These are phyloP conservation scores for Trichoderma atroviride DNA, from an alignment of 2,329 filamentous ascomycete genomes.

Conservation along the genomic window DNA sequence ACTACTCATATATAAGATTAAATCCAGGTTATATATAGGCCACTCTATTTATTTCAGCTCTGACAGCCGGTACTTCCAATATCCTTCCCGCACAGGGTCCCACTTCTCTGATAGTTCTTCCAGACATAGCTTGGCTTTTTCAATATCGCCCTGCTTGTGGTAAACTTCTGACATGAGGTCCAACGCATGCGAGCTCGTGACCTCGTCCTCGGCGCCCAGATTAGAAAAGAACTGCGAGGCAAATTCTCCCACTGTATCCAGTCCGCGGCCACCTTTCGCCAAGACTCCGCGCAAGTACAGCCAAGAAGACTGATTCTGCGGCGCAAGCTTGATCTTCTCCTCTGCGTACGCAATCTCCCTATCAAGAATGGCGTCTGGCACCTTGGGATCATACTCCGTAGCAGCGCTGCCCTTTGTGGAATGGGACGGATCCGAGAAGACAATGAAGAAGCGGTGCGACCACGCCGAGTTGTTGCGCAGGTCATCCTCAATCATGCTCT, in stretches of 20 bases:
- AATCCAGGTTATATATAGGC: neutral
- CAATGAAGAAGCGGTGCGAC: conserved; percentile 95
- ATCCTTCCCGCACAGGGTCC: conserved; percentile 87
- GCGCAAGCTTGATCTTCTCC: conserved; percentile 73
- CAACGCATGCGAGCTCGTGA: conserved; percentile 66
- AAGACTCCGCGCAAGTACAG: conserved; percentile 83
- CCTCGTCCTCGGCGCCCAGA: conserved; percentile 52
- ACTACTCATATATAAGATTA: neutral
- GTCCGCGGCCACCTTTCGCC: conserved; percentile 61
- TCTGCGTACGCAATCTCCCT: conserved; percentile 76
- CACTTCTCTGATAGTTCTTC: conserved; percentile 78
- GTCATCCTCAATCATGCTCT: conserved; percentile 74
- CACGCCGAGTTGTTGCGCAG: conserved; percentile 96
- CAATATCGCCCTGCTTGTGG: conserved; percentile 56
- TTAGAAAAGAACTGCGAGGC: conserved; percentile 54
- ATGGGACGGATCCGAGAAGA: conserved; percentile 66
- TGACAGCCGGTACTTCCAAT: conserved; percentile 71
- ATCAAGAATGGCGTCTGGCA: conserved; percentile 67
- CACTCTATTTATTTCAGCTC: conserved; percentile 31
- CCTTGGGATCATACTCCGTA: conserved; percentile 55
- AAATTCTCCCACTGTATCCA: conserved; percentile 52
- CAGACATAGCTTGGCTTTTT: conserved; percentile 70
- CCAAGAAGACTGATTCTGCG: conserved; percentile 94
- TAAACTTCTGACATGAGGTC: conserved; percentile 74
- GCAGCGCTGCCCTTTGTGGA: conserved; percentile 52